Base-by-base conservation (phyloP, 2,329 filamentous ascomycete genomes). In the Hymenoscyphus fructigenus region DNA sequence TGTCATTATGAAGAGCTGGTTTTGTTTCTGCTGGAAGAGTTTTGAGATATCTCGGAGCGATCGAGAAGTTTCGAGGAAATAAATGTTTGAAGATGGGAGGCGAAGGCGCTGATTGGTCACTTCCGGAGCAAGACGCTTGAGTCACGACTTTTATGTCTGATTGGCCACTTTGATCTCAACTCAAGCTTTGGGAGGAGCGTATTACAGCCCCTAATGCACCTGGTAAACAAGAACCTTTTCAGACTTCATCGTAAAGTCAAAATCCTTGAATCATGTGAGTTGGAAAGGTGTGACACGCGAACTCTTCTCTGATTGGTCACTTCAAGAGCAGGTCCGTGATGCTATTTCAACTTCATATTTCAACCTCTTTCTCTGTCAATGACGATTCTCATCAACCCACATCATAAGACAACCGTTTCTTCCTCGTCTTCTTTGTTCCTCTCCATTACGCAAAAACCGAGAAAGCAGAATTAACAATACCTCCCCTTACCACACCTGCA, bases 91-190 rank as follows among this genome's bases (percentile, higher is more conserved):
- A 20, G 23, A 23, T 17, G 2, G 34, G 34, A 34, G 5, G 29
- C 20, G 6, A 59, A 59, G 10, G 10, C 38, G 59, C 59, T 60
- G 26, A 36, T 60, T 60, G 59, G 59, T 60, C 59, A 60, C 26
- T 60, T 60, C 59, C 14, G 23, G 41, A 60, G 59, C 59, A 60
- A 53, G 56, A 57, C 29, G 12, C n/a, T 34, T 34, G 34, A 57
- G n/a, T 34, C 56, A 36, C 34, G 28, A 32, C 29, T n/a, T 57
- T 34, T 12, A 3, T 23, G 23, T 29, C n/a, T 17, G 1, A 15
- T 57, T 32, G 15, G 55, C n/a, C 1, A 57, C 2, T 57, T 34
- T 34, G 6, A 57, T 29, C 20, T 29, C 20, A 56, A 56, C 23
- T n/a, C n/a, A n/a, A n/a, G n/a, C n/a, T n/a, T n/a, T n/a, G n/a